These are phyloP conservation scores for Podospora bellae-mahoneyi DNA, from an alignment of 495 filamentous ascomycete genomes.

Conservation along the genomic window DNA sequence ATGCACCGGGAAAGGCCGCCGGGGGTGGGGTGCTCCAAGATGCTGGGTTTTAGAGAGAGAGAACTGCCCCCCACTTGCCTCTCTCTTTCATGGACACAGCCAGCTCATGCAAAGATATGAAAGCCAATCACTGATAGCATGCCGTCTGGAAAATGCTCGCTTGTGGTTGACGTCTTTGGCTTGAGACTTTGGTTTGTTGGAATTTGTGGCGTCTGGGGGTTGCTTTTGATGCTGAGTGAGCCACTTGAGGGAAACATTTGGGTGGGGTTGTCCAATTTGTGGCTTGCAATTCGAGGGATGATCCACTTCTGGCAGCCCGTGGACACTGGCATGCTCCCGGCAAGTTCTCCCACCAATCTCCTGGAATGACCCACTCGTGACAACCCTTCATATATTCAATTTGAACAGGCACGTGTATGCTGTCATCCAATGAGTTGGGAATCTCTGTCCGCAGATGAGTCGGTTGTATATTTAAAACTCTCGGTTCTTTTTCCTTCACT, in stretches of 20 bases:
- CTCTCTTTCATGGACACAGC: not conserved
- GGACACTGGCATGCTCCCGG: not conserved
- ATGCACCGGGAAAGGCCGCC: constrained; percentile 27
- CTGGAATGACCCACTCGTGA: not conserved
- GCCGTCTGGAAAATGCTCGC: not conserved
- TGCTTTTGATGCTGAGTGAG: not conserved
- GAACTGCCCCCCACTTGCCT: not conserved
- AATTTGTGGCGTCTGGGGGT: constrained; percentile 3
- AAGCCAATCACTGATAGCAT: not conserved
- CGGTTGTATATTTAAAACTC: not conserved
- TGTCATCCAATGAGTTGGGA: not conserved
- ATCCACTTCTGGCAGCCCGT: not conserved
- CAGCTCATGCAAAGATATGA: not conserved
- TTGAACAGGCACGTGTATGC: not conserved
- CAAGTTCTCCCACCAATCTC: not conserved
- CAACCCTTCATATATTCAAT: not conserved
- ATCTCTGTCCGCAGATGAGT: not conserved
- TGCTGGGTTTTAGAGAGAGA: not conserved
- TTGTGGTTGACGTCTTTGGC: not conserved
- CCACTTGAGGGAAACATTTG: not conserved
- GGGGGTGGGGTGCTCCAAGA: constrained; percentile 9
- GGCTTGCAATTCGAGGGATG: not conserved
- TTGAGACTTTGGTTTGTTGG: not conserved
- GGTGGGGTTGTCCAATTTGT: not conserved
- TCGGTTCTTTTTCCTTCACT: not conserved